These are phyloP conservation scores for Daldinia decipiens DNA, from an alignment of 495 filamentous ascomycete species.

Conservation along the genomic window DNA sequence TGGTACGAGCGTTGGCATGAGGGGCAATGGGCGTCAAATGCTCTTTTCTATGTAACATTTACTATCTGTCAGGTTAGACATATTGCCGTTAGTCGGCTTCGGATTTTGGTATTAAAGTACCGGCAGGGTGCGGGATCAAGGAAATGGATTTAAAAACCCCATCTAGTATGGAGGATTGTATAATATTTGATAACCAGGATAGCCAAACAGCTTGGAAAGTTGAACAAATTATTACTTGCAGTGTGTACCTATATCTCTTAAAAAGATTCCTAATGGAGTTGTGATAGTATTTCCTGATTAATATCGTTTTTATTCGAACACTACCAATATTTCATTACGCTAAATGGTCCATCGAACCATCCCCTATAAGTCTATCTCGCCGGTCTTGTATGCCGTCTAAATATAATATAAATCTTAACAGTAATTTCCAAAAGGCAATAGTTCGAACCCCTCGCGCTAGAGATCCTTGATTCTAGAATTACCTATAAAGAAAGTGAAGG, in stretches of 20 bases:
- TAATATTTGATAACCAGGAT: conserved; percentile 1
- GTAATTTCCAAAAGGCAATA: neutral
- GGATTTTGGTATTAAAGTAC: neutral
- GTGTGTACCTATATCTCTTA: neutral
- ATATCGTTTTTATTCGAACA: neutral
- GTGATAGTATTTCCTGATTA: neutral
- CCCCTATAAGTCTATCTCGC: neutral
- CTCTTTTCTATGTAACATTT: neutral
- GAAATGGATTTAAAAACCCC: conserved; percentile 5
- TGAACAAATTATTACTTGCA: neutral
- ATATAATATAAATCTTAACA: neutral
- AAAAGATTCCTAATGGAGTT: too few species aligned
- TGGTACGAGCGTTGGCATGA: neutral
- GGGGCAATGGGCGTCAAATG: neutral
- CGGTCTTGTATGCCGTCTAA: neutral
- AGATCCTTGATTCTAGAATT: neutral
- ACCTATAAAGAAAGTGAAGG: neutral
- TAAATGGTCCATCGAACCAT: neutral
- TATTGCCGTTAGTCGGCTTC: neutral
- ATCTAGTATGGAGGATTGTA: neutral
- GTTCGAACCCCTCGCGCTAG: neutral
- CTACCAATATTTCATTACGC: neutral
- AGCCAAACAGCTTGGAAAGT: conserved; percentile 2
- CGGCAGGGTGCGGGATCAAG: neutral
- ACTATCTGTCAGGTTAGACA: conserved; percentile 6